phyloP scores from a whole-genome alignment of 306 rosid genomes.

The Morella rubra region DNA sequence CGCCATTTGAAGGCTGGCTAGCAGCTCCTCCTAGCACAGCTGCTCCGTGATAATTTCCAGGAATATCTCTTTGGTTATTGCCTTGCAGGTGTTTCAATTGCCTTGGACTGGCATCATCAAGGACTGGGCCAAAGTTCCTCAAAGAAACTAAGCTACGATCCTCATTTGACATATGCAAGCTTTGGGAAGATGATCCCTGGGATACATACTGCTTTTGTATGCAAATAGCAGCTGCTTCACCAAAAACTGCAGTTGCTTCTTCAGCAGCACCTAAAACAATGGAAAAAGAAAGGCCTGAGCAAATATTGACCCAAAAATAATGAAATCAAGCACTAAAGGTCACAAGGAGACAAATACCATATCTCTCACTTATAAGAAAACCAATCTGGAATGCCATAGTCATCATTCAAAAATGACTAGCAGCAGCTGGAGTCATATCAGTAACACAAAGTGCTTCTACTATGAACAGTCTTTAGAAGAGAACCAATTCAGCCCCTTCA shows the following conservation, averaged over 20 bases:
- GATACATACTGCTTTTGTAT: constrained; percentile 77
- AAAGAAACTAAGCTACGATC: constrained; percentile 54
- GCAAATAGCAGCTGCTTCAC: constrained; percentile 86
- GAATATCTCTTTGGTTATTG: constrained; percentile 63
- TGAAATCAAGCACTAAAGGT: not conserved
- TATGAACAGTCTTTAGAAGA: not conserved
- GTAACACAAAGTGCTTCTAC: not conserved
- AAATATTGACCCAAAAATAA: not conserved
- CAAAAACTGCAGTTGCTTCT: constrained; percentile 84
- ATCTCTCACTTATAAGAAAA: not conserved
- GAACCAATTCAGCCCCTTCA: not conserved
- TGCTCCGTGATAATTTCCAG: constrained; percentile 67
- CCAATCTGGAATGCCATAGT: not conserved
- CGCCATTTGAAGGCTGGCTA: constrained; percentile 56
- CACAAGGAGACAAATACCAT: not conserved
- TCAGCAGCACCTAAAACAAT: constrained; percentile 78
- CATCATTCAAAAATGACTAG: not conserved
- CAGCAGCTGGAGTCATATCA: not conserved
- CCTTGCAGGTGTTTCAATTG: constrained; percentile 68
- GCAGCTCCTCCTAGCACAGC: constrained; percentile 62
- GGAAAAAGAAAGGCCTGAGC: constrained; percentile 23
- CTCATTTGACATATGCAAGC: constrained; percentile 48
- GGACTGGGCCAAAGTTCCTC: constrained; percentile 45
- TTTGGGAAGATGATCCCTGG: constrained; percentile 50
- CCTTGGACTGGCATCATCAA: constrained; percentile 68